phyloP scores from a whole-genome alignment of 345 rosid genomes.

The Camelina sativa region DNA sequence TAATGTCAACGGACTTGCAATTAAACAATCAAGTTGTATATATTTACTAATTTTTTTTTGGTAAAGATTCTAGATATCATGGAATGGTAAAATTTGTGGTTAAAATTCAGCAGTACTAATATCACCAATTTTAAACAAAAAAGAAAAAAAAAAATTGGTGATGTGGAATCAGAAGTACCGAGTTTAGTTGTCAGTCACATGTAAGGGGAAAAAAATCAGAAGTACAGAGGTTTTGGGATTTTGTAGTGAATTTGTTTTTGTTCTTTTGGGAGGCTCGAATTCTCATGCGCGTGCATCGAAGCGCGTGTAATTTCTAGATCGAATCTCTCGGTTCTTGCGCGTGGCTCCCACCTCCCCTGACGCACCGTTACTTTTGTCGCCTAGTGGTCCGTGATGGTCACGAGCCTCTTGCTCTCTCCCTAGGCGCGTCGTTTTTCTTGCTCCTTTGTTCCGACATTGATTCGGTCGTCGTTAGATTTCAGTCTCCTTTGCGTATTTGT shows the following conservation, averaged over 20 bases:
- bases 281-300: slow-evolving; percentile 31
- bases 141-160: not conserved
- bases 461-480: slow-evolving; percentile 42
- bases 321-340: slow-evolving; percentile 42
- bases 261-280: slow-evolving; percentile 24
- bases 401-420: slow-evolving; percentile 40
- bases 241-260: slow-evolving; percentile 2
- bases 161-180: slow-evolving; percentile 16
- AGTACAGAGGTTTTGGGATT: slow-evolving; percentile 27
- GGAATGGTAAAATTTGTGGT: too few relatives aligned
- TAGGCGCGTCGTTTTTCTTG: slow-evolving; percentile 41
- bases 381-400: slow-evolving; percentile 45
- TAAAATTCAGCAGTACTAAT: not conserved
- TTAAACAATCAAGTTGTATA: not conserved
- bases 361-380: slow-evolving; percentile 47
- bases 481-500: slow-evolving; percentile 22
- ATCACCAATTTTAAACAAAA: not conserved
- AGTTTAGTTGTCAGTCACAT: slow-evolving; percentile 41
- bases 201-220: slow-evolving; percentile 27
- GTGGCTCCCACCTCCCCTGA: slow-evolving; percentile 34
- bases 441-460: slow-evolving; percentile 43
- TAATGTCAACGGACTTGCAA: not conserved
- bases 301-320: slow-evolving; percentile 37
- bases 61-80: too few relatives aligned
- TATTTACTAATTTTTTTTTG: too few relatives aligned